Conservation (phyloP, 164 flowering plant species). For the Aristolochia fimbriata region DNA sequence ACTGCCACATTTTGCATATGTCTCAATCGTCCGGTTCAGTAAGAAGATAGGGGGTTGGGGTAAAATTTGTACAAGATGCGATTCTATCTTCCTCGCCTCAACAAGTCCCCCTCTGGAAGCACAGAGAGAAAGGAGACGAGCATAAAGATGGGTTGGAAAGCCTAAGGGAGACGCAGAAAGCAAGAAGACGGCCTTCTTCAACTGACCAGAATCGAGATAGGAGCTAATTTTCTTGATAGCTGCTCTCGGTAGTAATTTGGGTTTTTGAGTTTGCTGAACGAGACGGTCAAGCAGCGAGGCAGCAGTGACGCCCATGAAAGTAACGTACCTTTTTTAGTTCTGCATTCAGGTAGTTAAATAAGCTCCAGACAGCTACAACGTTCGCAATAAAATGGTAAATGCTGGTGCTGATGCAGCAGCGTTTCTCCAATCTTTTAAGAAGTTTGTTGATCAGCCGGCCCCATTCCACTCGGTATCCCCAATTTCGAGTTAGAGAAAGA, state of each 20-base stretch:
- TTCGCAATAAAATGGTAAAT: too few relatives aligned
- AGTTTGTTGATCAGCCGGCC: too few relatives aligned
- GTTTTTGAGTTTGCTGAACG: constrained; percentile 8
- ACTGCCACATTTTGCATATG: constrained; percentile 45
- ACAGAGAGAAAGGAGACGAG: constrained; percentile 33
- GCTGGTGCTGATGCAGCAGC: too few relatives aligned
- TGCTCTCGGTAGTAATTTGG: constrained; percentile 7
- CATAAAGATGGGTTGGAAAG: constrained; percentile 23
- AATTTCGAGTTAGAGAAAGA: too few relatives aligned
- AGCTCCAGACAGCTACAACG: too few relatives aligned
- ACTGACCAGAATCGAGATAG: constrained; percentile 22
- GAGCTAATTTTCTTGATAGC: constrained; percentile 13
- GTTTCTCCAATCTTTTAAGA: too few relatives aligned
- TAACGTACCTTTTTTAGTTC: background rate
- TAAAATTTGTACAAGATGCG: constrained; percentile 26
- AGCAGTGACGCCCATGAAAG: constrained; percentile 7
- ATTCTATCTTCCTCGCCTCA: constrained; percentile 37
- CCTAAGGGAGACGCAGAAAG: constrained; percentile 28
- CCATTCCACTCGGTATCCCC: too few relatives aligned
- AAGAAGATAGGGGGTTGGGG: constrained; percentile 23
- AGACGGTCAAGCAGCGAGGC: constrained; percentile 24
- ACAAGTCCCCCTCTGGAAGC: constrained; percentile 21
- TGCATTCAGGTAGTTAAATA: too few relatives aligned
- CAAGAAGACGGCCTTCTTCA: constrained; percentile 29
- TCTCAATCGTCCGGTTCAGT: constrained; percentile 47